Percentiles rank a stretch among this genome's conserved stretches.
These are phyloP conservation scores for Sambucus nigra DNA, from an alignment of 129 eudicot species.

Conservation along the genomic window DNA sequence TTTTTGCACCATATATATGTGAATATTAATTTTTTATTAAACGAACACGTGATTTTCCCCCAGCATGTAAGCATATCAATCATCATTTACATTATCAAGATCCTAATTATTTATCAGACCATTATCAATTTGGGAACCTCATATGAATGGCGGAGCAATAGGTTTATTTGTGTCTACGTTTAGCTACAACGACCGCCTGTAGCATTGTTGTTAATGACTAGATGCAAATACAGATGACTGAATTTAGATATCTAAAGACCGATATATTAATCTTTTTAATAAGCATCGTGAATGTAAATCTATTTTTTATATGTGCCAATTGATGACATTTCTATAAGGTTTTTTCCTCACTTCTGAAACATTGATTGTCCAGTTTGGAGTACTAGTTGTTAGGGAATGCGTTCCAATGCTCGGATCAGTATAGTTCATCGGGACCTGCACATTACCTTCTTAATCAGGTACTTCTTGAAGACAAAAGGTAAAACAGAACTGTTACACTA, in stretches of 20 bases:
- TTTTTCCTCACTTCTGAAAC: slow-evolving; percentile 35
- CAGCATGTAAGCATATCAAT: background rate
- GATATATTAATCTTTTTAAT: background rate
- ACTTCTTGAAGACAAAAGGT: background rate
- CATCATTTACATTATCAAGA: background rate
- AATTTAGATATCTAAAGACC: background rate
- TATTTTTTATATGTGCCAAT: background rate
- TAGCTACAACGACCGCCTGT: background rate
- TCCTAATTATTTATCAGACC: background rate
- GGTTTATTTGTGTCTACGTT: background rate
- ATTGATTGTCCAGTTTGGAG: slow-evolving; percentile 30
- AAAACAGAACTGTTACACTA: background rate
- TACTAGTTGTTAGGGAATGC: slow-evolving; percentile 8
- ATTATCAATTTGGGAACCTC: background rate
- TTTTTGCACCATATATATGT: no score
- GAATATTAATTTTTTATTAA: no score
- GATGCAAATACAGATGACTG: background rate
- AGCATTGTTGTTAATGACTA: slow-evolving; percentile 1
- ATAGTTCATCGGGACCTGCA: slow-evolving; percentile 27
- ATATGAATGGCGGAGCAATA: background rate
- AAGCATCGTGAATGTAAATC: background rate
- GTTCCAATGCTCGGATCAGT: slow-evolving; percentile 23
- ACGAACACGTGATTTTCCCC: no score
- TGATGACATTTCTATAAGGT: background rate
- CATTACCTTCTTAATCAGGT: slow-evolving; percentile 14